Conservation (phyloP, 208 protist species). For the Naegleria fowleri region DNA sequence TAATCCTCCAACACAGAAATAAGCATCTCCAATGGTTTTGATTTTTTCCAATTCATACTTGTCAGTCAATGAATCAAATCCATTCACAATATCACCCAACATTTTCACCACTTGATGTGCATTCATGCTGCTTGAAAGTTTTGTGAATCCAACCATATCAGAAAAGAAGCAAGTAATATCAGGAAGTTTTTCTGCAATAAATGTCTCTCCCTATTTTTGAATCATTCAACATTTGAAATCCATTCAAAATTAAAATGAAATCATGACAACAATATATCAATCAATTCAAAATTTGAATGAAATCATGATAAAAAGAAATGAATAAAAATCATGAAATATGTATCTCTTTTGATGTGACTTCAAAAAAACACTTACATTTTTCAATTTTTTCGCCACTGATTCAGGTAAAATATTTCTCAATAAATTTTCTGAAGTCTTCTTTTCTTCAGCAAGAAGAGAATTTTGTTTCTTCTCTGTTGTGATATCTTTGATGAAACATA, state of each 20-base stretch:
- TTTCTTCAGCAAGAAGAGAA: neutral
- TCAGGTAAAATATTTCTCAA: constrained; percentile 33
- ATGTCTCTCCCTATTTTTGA: constrained; percentile 17
- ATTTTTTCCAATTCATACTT: constrained; percentile 31
- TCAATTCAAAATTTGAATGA: no score
- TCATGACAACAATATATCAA: no score
- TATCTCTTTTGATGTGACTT: no score
- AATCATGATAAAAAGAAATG: no score
- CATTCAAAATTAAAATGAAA: no score
- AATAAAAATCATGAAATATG: no score
- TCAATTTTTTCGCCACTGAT: neutral
- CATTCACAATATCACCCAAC: constrained; percentile 3
- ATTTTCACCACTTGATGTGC: constrained; percentile 14
- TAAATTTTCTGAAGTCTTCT: constrained; percentile 23
- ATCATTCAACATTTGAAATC: no score
- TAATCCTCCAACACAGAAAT: constrained; percentile 2
- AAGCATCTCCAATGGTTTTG: constrained; percentile 30
- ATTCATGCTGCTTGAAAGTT: neutral
- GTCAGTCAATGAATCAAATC: constrained; percentile 13
- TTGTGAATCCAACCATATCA: constrained; percentile 35
- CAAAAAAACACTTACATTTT: neutral
- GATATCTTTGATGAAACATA: constrained; percentile 7
- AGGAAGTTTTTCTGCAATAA: constrained; percentile 25
- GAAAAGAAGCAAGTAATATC: constrained; percentile 31
- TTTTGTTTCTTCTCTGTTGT: constrained; percentile 3